phyloP scores from a whole-genome alignment of 129 eudicot genomes.

The Solidago caesia region DNA sequence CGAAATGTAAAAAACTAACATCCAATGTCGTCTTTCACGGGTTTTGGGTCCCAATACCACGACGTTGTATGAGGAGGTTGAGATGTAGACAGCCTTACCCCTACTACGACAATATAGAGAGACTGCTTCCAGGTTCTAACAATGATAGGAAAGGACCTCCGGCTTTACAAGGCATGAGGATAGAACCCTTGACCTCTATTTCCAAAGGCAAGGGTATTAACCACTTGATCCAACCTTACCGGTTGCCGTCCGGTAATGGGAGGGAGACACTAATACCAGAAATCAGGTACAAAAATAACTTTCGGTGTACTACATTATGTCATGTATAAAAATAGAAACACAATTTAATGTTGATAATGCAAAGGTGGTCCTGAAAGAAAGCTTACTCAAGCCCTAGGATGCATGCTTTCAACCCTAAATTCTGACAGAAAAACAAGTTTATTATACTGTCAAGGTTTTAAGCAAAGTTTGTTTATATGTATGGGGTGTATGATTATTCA shows the following conservation, averaged over 20 bases:
- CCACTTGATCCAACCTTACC: no score
- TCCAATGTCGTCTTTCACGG: no score
- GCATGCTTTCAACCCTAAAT: constrained; percentile 29
- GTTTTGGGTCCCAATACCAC: no score
- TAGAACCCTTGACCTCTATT: no score
- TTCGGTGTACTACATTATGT: constrained; percentile 28
- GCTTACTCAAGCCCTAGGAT: constrained; percentile 18
- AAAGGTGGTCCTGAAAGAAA: constrained; percentile 37
- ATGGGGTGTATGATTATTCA: constrained; percentile 43
- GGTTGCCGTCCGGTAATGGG: background rate
- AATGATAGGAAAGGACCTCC: no score
- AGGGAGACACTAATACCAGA: constrained; percentile 17
- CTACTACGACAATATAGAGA: no score
- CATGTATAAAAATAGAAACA: constrained; percentile 24
- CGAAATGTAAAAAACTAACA: no score
- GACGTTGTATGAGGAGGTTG: no score
- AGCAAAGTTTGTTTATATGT: constrained; percentile 26
- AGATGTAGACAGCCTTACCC: no score
- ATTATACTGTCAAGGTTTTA: constrained; percentile 21
- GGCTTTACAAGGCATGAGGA: no score
- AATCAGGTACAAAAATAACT: constrained; percentile 21
- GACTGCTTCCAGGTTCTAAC: no score
- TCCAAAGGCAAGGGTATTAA: no score
- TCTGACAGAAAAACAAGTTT: constrained; percentile 26
- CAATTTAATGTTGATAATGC: constrained; percentile 30